These are phyloP conservation scores for Fomitiporia mediterranea DNA, from an alignment of 1,284 basidiomycete genomes.

Conservation along the genomic window DNA sequence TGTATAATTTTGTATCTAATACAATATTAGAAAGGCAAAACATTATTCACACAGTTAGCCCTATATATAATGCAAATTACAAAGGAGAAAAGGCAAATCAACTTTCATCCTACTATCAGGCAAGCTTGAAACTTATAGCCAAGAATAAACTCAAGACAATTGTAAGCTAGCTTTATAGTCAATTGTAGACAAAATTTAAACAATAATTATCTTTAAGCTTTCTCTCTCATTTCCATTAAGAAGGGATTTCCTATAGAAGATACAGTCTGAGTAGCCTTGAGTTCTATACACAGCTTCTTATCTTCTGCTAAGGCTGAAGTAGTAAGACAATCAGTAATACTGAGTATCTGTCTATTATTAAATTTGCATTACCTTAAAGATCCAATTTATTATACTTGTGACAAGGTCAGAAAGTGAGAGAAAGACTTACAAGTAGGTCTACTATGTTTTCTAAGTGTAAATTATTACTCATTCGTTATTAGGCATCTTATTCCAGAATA, in stretches of 20 bases:
- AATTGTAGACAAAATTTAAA: no score
- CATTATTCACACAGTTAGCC: conserved; percentile 79
- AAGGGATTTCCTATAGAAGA: conserved; percentile 72
- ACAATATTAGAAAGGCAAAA: conserved; percentile 41
- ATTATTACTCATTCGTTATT: background rate
- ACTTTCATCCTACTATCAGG: conserved; percentile 71
- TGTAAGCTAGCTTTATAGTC: conserved; percentile 33
- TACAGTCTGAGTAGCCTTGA: conserved; percentile 67
- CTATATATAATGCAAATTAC: conserved; percentile 53
- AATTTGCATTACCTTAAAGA: no score
- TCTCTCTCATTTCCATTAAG: conserved; percentile 77
- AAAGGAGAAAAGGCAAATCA: conserved; percentile 45
- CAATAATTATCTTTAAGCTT: no score
- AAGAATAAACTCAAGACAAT: conserved; percentile 61
- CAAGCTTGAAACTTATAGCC: conserved; percentile 58
- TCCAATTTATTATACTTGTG: no score
- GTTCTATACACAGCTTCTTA: conserved; percentile 51
- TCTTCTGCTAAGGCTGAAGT: conserved; percentile 47
- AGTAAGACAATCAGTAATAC: conserved; percentile 33
- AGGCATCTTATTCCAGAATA: background rate
- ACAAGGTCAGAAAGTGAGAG: conserved; percentile 6
- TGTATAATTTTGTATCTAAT: no score
- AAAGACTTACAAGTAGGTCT: background rate
- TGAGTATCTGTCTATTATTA: background rate
- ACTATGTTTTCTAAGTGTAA: no score